Evolutionary conservation across 1,139 yeast genomes (phyloP).

Genomic region (Taphrina confusa): DNA sequence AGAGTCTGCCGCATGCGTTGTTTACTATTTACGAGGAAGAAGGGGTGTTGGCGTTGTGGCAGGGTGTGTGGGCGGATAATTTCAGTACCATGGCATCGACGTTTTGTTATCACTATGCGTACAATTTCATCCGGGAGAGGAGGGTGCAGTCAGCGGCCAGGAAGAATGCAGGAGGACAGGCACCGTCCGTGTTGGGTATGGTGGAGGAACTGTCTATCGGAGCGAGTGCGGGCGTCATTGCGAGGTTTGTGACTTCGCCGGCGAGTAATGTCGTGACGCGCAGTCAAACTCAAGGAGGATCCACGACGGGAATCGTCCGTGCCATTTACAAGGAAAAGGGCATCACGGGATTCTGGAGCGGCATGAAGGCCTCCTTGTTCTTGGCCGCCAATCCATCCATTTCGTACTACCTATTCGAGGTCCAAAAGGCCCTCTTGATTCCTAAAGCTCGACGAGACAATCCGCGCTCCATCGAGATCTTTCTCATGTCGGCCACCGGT

Average conservation of each 20-base stretch:
- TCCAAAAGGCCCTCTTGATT: conserved; percentile 48
- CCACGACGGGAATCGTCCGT: conserved; percentile 52
- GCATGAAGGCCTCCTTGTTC: conserved; percentile 76
- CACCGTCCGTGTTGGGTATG: conserved; percentile 52
- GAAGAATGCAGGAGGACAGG: conserved; percentile 9
- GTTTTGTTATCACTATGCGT: conserved; percentile 32
- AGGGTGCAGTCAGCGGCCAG: conserved; percentile 10
- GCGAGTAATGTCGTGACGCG: conserved; percentile 82
- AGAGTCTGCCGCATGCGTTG: conserved; percentile 23
- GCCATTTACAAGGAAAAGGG: conserved; percentile 68
- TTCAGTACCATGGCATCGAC: conserved; percentile 31
- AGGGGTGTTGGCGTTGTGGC: conserved; percentile 20
- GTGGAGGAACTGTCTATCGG: conserved; percentile 73
- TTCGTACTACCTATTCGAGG: conserved; percentile 79
- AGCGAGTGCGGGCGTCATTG: conserved; percentile 80
- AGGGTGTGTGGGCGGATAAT: conserved; percentile 29
- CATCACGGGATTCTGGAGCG: conserved; percentile 75
- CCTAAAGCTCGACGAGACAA: conserved; percentile 24
- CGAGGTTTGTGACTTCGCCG: conserved; percentile 83
- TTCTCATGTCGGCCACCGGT: conserved; percentile 73
- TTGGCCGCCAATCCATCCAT: conserved; percentile 82
- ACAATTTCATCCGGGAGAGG: conserved; percentile 21
- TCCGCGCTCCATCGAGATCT: conserved; percentile 56
- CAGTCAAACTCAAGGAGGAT: conserved; percentile 59
- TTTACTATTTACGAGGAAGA: conserved; percentile 25